Evolutionary conservation across 108 stramenopile genomes (phyloP), one percentile per base, ranked within the genome.

Genomic region (Conticribra weissflogii): DNA sequence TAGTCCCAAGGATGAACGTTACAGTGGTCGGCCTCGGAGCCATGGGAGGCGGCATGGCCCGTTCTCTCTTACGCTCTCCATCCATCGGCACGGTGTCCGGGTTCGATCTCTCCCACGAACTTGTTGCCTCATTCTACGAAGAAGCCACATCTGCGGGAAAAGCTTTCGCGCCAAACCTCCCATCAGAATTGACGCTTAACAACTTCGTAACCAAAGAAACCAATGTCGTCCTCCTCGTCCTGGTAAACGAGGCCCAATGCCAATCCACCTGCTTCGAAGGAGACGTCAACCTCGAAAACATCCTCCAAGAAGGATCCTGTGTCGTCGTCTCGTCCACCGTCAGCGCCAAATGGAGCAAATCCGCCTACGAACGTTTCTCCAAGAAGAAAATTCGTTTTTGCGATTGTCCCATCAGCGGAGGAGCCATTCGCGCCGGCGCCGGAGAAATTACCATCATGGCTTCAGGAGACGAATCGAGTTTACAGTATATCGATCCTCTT

Each of bases 21-120:
- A 59, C 79, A 15, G 54, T 83, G 18, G 74, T 84, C 51, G 83
- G 83, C 57, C 70, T 89, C 45, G 86, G 86, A 15, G 88, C 91
- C 67, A 92, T 92, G 91, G 91, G 91, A 32, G 83, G 84, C 23
- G 88, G 88, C 19, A 92, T 92, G 86, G 91, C 88, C 32, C 85
- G 88, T 3, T 78, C 87, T 12, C 82, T 89, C 27, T 58, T 88
- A 54, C 66, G 77, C 27, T 83, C 84, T 24, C 49, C 65, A 4
- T 47, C 78, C 28, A 71, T 70, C 49, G 33, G 25, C 22, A 21
- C 32, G 15, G 76, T 89, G 14, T 30, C 75, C 3, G 88, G 83
- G 12, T 89, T 72, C 62, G 87, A 90, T 63, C 71, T 69, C 9
- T 59, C 72, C 41, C 31, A 30, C 15, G 32, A 72, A 4, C 36